A percentile compares a stretch with the other conserved stretches of the same genome.
Evolutionary conservation across 257 asterid species (phyloP).

Genomic region (Verbascum thapsus): DNA sequence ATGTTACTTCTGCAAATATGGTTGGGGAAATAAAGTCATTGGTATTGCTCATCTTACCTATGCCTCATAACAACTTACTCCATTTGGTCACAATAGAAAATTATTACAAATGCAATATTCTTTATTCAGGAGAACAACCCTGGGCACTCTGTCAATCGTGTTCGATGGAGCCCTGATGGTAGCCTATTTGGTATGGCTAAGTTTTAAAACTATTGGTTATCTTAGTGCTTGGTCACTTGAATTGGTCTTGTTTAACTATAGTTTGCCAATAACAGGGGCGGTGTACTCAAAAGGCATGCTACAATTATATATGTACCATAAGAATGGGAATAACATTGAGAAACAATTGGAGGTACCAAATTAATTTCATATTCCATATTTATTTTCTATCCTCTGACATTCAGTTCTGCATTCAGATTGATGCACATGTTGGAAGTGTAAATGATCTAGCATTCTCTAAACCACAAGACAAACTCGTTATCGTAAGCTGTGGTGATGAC

Average conservation of each 20-base stretch:
- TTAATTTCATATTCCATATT: not conserved
- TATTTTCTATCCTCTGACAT: conserved; percentile 19
- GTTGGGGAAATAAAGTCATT: conserved; percentile 37
- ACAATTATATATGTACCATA: conserved; percentile 45
- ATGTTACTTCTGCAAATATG: conserved; percentile 40
- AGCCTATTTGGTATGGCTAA: conserved; percentile 50
- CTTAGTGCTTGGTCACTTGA: not conserved
- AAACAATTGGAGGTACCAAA: conserved; percentile 55
- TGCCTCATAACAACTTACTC: not conserved
- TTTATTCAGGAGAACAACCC: conserved; percentile 44
- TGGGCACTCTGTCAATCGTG: conserved; percentile 46
- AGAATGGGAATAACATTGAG: conserved; percentile 34
- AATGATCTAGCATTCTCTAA: conserved; percentile 72
- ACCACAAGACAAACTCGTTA: conserved; percentile 42
- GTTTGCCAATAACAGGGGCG: conserved; percentile 47
- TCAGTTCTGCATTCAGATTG: conserved; percentile 44
- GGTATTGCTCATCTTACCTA: conserved; percentile 39
- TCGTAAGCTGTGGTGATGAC: conserved; percentile 83
- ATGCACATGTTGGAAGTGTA: conserved; percentile 70
- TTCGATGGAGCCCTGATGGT: conserved; percentile 70
- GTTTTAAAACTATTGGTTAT: conserved; percentile 6
- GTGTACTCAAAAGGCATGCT: conserved; percentile 54
- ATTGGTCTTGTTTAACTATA: not conserved
- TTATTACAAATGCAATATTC: conserved; percentile 15
- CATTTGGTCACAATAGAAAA: conserved; percentile 14